phyloP scores from a whole-genome alignment of 805 yeast genomes.

The Myxozyma neglecta region DNA sequence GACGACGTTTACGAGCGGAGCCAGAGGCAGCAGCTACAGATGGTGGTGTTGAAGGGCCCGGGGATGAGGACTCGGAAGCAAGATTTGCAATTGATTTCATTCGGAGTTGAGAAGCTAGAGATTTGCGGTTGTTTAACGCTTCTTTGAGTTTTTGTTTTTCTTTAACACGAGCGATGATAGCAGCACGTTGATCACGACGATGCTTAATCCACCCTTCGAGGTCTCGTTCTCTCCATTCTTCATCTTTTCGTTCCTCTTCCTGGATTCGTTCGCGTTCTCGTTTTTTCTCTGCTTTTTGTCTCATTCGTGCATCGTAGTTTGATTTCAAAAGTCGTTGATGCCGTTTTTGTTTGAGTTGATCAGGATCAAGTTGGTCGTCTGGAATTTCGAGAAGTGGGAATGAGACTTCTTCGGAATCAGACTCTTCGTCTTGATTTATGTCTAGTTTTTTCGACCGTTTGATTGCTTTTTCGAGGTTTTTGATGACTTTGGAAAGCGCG shows the following conservation, averaged over 20 bases:
- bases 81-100: slow-evolving; percentile 88
- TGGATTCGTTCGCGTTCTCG: slow-evolving; percentile 60
- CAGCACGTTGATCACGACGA: slow-evolving; percentile 61
- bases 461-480: slow-evolving; percentile 64
- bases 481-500: slow-evolving; percentile 67
- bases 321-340: slow-evolving; percentile 81
- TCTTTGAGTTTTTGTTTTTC: slow-evolving; percentile 69
- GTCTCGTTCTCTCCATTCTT: slow-evolving; percentile 74
- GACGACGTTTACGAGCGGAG: slow-evolving; percentile 18
- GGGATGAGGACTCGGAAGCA: slow-evolving; percentile 59
- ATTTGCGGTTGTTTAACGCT: slow-evolving; percentile 83
- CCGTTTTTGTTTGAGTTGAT: slow-evolving; percentile 81
- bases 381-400: slow-evolving; percentile 79
- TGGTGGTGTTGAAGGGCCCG: slow-evolving; percentile 5
- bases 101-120: slow-evolving; percentile 86
- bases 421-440: slow-evolving; percentile 56
- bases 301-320: slow-evolving; percentile 81
- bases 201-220: slow-evolving; percentile 75
- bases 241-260: slow-evolving; percentile 64
- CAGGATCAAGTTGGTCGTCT: slow-evolving; percentile 78
- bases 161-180: slow-evolving; percentile 59
- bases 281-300: slow-evolving; percentile 76
- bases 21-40: slow-evolving; percentile 11
- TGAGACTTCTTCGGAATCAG: slow-evolving; percentile 53
- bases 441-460: slow-evolving; percentile 66